Evolutionary conservation across 2,329 filamentous ascomycete genomes (phyloP).

Genomic region (Fusarium torreyae): DNA sequence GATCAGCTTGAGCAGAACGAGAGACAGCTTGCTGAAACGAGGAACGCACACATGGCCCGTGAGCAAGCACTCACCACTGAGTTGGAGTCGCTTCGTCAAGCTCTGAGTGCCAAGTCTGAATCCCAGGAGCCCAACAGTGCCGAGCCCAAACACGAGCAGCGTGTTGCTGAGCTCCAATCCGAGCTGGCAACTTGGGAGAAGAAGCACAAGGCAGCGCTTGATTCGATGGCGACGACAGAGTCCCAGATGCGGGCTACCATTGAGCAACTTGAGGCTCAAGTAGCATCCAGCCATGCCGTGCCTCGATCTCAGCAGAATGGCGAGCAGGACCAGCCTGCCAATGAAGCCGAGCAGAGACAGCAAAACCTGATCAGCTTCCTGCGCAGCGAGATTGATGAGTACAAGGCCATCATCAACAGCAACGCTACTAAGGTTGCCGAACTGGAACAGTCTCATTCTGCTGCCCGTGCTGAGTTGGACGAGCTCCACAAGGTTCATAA

Average conservation of each 20-base stretch:
- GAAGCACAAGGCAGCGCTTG: slow-evolving; percentile 80
- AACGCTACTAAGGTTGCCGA: slow-evolving; percentile 79
- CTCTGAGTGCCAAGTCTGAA: slow-evolving; percentile 56
- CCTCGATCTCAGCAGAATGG: slow-evolving; percentile 59
- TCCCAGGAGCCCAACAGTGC: slow-evolving; percentile 52
- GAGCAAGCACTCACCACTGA: slow-evolving; percentile 83
- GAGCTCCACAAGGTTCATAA: slow-evolving; percentile 74
- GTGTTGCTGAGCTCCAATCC: slow-evolving; percentile 76
- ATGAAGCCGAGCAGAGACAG: slow-evolving; percentile 68
- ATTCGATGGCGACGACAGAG: slow-evolving; percentile 81
- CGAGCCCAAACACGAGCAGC: slow-evolving; percentile 64
- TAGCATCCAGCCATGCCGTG: slow-evolving; percentile 67
- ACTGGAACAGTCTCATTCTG: slow-evolving; percentile 79
- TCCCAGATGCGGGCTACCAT: slow-evolving; percentile 80
- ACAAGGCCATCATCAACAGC: slow-evolving; percentile 79
- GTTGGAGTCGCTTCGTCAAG: slow-evolving; percentile 76
- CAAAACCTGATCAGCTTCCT: slow-evolving; percentile 73
- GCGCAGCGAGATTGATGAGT: slow-evolving; percentile 83
- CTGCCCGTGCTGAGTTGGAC: slow-evolving; percentile 77
- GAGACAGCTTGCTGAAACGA: slow-evolving; percentile 80
- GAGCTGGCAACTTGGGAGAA: slow-evolving; percentile 82
- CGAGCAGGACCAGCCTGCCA: slow-evolving; percentile 58
- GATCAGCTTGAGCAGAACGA: slow-evolving; percentile 92
- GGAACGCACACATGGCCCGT: slow-evolving; percentile 78
- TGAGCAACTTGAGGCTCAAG: slow-evolving; percentile 76